Conservation (phyloP, 257 asterid genomes). For the Prunella vulgaris region DNA sequence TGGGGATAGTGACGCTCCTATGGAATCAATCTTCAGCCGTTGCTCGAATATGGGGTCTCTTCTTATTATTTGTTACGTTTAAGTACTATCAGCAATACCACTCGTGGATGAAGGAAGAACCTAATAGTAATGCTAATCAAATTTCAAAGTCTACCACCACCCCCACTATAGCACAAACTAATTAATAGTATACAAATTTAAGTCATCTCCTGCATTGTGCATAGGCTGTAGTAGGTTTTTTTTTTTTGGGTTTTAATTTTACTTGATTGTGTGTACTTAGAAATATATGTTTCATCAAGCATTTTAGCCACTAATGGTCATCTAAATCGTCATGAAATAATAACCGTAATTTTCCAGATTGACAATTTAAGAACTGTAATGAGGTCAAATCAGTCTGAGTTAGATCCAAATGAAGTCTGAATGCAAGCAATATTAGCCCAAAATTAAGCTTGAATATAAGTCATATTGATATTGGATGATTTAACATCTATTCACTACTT, state of each 20-base stretch:
- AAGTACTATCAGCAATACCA: constrained; percentile 6
- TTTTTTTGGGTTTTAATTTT: neutral
- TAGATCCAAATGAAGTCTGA: no score
- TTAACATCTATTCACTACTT: no score
- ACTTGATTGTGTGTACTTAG: neutral
- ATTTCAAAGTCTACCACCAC: neutral
- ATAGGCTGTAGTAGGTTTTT: neutral
- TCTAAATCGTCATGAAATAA: no score
- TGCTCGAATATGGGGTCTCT: constrained; percentile 68
- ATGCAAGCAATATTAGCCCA: no score
- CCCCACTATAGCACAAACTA: neutral
- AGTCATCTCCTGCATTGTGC: neutral
- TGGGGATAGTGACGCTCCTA: constrained; percentile 58
- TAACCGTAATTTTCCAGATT: no score
- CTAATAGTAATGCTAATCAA: neutral
- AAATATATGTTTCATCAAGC: neutral
- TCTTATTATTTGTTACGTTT: constrained; percentile 13
- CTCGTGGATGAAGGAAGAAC: neutral
- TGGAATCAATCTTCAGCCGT: constrained; percentile 74
- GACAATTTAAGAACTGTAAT: no score
- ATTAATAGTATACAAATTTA: neutral
- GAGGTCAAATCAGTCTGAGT: no score
- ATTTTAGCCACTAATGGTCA: neutral
- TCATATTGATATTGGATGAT: no score
- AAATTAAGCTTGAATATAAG: no score